Evolutionary conservation across 108 stramenopile species (phyloP), one percentile per base, ranked within the genome.

Genomic region (Bacterosira constricta): DNA sequence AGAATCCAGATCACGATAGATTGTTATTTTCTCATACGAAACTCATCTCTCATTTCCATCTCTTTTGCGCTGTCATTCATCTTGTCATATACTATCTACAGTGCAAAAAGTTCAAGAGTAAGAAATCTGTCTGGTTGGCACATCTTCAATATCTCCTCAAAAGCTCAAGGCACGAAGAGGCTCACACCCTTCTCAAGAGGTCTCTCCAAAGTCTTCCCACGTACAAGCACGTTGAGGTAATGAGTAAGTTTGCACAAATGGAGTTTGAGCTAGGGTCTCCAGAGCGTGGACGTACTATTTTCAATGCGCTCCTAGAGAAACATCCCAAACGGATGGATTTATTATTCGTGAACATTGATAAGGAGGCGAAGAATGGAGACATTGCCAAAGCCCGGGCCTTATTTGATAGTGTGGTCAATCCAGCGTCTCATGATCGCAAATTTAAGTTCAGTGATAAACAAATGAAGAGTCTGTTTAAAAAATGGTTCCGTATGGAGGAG

Each of bases 401-500:
- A 36, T 86, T 97, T 25, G 89, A 92, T 45, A 81, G 74, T 26
- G 83, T 80, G 42, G 77, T 86, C 7, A 72, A 82, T 31, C 71
- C 80, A 18, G 78, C 72, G 53, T 63, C 56, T 12, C 25, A 52
- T 20, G 73, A 80, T 17, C 70, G 72, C 36, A 96, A 75, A 46
- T 66, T 88, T 37, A 83, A 85, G 38, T 89, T 95, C 21, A 90
- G 82, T 38, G 93, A 97, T 47, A 96, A 96, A 44, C 92, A 97
- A 70, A 97, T 97, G 93, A 98, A 98, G 81, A 90, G 84, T 47
- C 73, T 98, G 17, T 97, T 98, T 84, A 97, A 97, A 82, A 97
- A 97, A 60, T 97, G 96, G 92, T 93, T 90, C 59, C 77, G 85
- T 18, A 82, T 97, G 35, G 98, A 98, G 81, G 89, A 96, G 59